phyloP scores from a whole-genome alignment of 495 filamentous ascomycete species.

The Penicillium ucsense region DNA sequence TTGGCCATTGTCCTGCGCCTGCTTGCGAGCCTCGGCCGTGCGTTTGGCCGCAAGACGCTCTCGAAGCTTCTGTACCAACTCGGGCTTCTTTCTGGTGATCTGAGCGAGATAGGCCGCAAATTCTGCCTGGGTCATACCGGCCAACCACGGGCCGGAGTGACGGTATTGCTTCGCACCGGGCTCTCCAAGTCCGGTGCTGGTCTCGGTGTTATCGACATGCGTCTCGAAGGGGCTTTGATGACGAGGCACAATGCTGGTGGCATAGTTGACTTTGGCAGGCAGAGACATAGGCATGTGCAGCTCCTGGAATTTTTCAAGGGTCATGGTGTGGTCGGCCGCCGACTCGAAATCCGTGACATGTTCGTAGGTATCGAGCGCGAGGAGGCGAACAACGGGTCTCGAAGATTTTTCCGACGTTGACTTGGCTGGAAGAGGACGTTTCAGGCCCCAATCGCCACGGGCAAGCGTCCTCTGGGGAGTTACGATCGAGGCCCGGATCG shows the following conservation, averaged over 20 bases:
- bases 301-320: slow-evolving; percentile 81
- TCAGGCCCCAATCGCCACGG: slow-evolving; percentile 90
- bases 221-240: slow-evolving; percentile 44
- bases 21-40: slow-evolving; percentile 27
- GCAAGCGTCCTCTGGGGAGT: slow-evolving; percentile 65
- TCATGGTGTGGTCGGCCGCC: slow-evolving; percentile 70
- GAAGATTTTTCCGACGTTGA: slow-evolving; percentile 58
- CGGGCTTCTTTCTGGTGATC: slow-evolving; percentile 48
- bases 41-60: slow-evolving; percentile 31
- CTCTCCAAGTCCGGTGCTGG: slow-evolving; percentile 19
- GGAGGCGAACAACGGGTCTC: slow-evolving; percentile 60
- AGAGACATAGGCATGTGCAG: slow-evolving; percentile 56
- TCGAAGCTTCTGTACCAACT: slow-evolving; percentile 54
- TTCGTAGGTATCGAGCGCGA: slow-evolving; percentile 73
- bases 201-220: slow-evolving; percentile 38
- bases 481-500: slow-evolving; percentile 76
- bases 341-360: slow-evolving; percentile 87
- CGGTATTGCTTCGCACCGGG: slow-evolving; percentile 28
- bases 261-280: slow-evolving; percentile 22
- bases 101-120: slow-evolving; percentile 59
- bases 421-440: slow-evolving; percentile 68
- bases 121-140: slow-evolving; percentile 59
- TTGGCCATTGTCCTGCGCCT: slow-evolving; percentile 41
- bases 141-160: slow-evolving; percentile 68
- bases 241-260: slow-evolving; percentile 21